Base-by-base conservation (phyloP, 169 alveolate genomes). In the Fabrea salina region DNA sequence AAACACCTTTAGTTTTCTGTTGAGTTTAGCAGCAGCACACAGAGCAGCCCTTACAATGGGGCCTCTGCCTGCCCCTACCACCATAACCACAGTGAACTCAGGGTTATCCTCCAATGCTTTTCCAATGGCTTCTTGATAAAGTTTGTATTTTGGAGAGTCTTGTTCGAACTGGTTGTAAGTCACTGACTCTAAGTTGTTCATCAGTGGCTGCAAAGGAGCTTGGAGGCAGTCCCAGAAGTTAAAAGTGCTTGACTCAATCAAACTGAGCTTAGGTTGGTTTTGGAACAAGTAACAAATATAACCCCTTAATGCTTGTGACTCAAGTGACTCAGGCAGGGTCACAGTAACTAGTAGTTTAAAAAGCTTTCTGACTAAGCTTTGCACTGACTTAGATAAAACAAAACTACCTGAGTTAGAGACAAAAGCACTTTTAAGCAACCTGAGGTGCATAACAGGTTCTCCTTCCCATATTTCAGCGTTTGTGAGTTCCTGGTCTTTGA, bases 51-150 rank as follows among this genome's bases (percentile, higher is more conserved):
- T 67, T n/a, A 92, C 79, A 13, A 94, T 74, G 19, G 94, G 95
- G n/a, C 96, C 97, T 58, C 97, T 76, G 0, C 97, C 97, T 37
- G 96, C 94, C 3, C 95, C 97, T 41, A 91, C 86, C 30, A 92
- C 79, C 88, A 91, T 82, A 53, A 93, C 86, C n/a, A 53, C 56
- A 25, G 83, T 32, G 33, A 83, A 76, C 7, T 27, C 59, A 32
- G 68, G 64, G 11, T 54, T 66, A 22, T 70, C 53, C 2, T 56
- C 43, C 3, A 90, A 50, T 22, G 86, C 92, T 54, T 74, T 49
- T n/a, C 74, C 71, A 13, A 89, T 66, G 1, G 97, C 95, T 27
- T 86, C 75, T 72, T 86, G 91, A 75, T 94, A 94, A 5, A 79
- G 58, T 33, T 86, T 82, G 71, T 94, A 94, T 80, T 94, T 94